Percentiles rank a stretch among this genome's conserved stretches.
phyloP scores from a whole-genome alignment of 768 basidiomycete genomes.

The Suillus cothurnatus region DNA sequence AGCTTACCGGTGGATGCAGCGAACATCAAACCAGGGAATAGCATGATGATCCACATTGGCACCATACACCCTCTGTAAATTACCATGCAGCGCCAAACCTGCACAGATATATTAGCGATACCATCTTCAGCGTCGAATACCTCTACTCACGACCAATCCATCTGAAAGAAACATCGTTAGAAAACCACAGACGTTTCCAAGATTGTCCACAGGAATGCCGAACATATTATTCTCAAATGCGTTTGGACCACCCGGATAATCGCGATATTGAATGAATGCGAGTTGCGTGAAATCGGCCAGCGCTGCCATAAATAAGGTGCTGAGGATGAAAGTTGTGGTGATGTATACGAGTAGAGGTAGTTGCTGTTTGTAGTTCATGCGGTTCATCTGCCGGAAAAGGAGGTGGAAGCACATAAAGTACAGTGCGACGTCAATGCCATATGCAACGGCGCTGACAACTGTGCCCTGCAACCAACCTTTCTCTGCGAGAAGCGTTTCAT shows the following conservation, averaged over 20 bases:
- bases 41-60: not conserved
- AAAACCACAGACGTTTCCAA: constrained; percentile 17
- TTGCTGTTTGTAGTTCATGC: not conserved
- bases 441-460: constrained; percentile 13
- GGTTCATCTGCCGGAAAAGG: constrained; percentile 1
- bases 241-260: constrained; percentile 34
- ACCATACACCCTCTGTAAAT: not conserved
- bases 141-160: constrained; percentile 16
- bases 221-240: constrained; percentile 24
- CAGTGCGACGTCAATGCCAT: constrained; percentile 16
- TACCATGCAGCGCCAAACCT: constrained; percentile 3
- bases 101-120: too few relatives aligned
- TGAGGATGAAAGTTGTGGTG: constrained; percentile 14
- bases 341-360: constrained; percentile 8
- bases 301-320: constrained; percentile 21
- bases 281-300: constrained; percentile 27
- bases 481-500: not conserved
- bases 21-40: not conserved
- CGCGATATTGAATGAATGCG: constrained; percentile 34
- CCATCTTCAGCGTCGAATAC: too few relatives aligned
- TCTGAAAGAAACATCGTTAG: constrained; percentile 19
- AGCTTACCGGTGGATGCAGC: not conserved
- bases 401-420: constrained; percentile 6
- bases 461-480: not conserved
- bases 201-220: constrained; percentile 20